Conservation (phyloP, 345 rosid genomes). For the Geranium brycei region DNA sequence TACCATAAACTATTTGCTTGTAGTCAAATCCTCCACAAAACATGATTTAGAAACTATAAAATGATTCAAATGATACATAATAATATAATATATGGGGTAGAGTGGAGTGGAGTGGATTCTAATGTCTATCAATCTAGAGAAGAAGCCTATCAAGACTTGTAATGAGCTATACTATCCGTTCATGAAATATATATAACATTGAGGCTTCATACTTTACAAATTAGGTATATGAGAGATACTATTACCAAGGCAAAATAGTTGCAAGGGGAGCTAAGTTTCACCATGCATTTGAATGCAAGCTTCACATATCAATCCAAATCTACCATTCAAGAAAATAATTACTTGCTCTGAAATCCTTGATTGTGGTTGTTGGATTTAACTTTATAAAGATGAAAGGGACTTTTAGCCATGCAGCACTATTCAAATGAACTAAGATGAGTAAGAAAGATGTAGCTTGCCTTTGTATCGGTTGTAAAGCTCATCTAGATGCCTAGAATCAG, state of each 20-base stretch:
- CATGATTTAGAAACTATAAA: neutral
- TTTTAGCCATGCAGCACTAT: neutral
- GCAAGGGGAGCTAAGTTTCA: neutral
- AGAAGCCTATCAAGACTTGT: neutral
- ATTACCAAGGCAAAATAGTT: neutral
- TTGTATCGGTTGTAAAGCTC: slow-evolving; percentile 86
- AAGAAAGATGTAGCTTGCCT: slow-evolving; percentile 33
- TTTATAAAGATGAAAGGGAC: neutral
- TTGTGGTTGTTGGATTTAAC: neutral
- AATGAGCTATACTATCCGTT: neutral
- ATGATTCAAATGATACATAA: neutral
- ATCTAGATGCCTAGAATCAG: slow-evolving; percentile 76
- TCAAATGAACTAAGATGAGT: neutral
- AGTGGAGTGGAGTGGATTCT: neutral
- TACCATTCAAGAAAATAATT: neutral
- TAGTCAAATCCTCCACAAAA: neutral
- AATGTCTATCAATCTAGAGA: neutral
- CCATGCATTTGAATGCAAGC: neutral
- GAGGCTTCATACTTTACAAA: too few species aligned
- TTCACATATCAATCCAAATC: neutral
- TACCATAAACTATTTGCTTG: neutral
- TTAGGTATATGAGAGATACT: too few species aligned
- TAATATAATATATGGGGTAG: too few species aligned
- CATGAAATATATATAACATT: neutral
- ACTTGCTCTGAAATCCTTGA: neutral